These are phyloP conservation scores for Lodderomyces margitis DNA, from an alignment of 1,139 yeast genomes.

Conservation along the genomic window DNA sequence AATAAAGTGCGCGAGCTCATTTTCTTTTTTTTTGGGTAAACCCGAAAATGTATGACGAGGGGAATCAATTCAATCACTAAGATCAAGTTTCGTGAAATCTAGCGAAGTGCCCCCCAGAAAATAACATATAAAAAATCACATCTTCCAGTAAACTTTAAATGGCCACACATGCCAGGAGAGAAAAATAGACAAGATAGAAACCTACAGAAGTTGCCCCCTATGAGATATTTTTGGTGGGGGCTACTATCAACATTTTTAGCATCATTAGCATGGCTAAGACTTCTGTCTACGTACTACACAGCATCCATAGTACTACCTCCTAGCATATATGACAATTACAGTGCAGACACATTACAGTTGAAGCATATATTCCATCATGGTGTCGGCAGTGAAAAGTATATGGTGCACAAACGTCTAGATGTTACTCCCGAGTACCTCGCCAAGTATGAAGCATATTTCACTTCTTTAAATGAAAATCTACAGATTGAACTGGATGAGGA, in stretches of 20 bases:
- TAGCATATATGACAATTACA: neutral
- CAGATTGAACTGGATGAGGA: conserved; percentile 5
- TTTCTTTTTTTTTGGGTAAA: neutral
- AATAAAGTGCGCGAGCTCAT: too few relatives aligned
- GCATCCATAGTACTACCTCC: neutral
- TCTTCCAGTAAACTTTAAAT: neutral
- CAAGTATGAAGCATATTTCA: conserved; percentile 16
- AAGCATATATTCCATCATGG: conserved; percentile 56
- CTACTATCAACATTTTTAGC: conserved; percentile 1
- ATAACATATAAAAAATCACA: too few relatives aligned
- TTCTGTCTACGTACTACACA: neutral
- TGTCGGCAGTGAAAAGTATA: conserved; percentile 33
- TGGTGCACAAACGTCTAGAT: conserved; percentile 45
- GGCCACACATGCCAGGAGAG: neutral
- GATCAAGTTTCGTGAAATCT: neutral
- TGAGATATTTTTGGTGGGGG: conserved; percentile 2
- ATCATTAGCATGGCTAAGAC: neutral
- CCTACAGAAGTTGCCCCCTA: conserved; percentile 1
- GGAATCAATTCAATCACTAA: neutral
- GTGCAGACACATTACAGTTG: conserved; percentile 23
- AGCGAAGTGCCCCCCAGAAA: too few relatives aligned
- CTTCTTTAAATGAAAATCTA: conserved; percentile 5
- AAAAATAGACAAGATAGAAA: neutral
- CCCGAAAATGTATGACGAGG: neutral
- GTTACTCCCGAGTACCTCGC: conserved; percentile 38